Percentiles rank a stretch among this genome's conserved stretches.
These are phyloP conservation scores for Fraxinus anomala DNA, from an alignment of 257 asterid species.

Conservation along the genomic window DNA sequence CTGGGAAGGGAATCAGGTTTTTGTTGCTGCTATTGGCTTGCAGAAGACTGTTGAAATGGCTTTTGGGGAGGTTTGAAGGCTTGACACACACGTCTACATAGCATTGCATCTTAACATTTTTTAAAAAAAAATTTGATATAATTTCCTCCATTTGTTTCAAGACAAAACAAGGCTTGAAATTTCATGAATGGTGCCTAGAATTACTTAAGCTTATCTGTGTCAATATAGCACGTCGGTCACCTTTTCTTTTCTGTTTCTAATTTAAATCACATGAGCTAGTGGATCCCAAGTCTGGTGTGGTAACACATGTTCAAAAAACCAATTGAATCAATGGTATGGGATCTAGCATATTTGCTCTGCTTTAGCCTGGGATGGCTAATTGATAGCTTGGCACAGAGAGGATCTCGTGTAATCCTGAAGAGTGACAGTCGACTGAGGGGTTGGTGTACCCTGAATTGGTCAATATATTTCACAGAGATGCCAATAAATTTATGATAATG, in stretches of 20 bases:
- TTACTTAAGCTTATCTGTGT: not conserved
- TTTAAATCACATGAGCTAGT: not conserved
- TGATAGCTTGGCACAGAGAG: not conserved
- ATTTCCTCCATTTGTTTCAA: not conserved
- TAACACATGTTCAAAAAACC: not conserved
- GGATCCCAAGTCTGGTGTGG: not conserved
- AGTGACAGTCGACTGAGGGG: not conserved
- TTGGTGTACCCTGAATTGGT: not conserved
- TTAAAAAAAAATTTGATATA: not conserved
- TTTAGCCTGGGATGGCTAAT: not conserved
- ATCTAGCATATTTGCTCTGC: not conserved
- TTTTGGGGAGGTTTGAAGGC: not conserved
- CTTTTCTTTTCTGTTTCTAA: not conserved
- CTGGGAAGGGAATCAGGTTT: not conserved
- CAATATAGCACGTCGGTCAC: not conserved
- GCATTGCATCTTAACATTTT: not conserved
- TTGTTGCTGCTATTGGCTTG: not conserved
- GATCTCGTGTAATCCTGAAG: not conserved
- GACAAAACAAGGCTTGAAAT: not conserved
- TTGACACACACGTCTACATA: not conserved
- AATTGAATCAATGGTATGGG: not conserved
- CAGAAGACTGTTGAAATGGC: not conserved
- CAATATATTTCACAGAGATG: not conserved
- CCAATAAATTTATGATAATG: not conserved
- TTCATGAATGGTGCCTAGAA: not conserved